phyloP scores from a whole-genome alignment of 345 rosid genomes.

The Mallotus nudiflorus region DNA sequence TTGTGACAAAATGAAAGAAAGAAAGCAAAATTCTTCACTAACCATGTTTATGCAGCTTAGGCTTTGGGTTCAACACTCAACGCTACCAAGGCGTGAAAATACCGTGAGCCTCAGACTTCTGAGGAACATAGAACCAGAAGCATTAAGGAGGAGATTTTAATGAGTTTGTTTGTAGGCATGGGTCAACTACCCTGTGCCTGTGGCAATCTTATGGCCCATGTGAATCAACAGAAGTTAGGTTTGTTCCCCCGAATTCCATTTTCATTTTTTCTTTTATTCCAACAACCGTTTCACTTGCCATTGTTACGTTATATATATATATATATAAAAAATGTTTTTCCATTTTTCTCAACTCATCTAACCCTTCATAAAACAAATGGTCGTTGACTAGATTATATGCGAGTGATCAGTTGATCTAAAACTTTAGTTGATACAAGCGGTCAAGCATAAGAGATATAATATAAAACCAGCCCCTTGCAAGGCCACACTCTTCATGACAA shows the following conservation, averaged over 20 bases:
- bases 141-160: background rate
- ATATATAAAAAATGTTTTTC: too few species aligned
- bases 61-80: background rate
- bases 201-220: constrained; percentile 8
- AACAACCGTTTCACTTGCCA: background rate
- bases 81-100: constrained; percentile 1
- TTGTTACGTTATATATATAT: too few species aligned
- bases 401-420: too few species aligned
- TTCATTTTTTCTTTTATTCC: background rate
- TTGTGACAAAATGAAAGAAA: background rate
- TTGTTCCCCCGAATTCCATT: background rate
- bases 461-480: too few species aligned
- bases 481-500: too few species aligned
- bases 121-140: background rate
- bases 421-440: too few species aligned
- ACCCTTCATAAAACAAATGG: too few species aligned
- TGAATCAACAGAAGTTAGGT: constrained; percentile 2
- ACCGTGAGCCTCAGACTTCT: background rate
- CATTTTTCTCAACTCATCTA: too few species aligned
- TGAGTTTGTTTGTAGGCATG: background rate
- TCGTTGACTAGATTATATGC: too few species aligned
- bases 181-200: constrained; percentile 14
- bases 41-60: too few species aligned
- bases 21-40: too few species aligned
- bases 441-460: too few species aligned